Evolutionary conservation across 352 stramenopile species (phyloP).

Genomic region (Globisporangium nunn): DNA sequence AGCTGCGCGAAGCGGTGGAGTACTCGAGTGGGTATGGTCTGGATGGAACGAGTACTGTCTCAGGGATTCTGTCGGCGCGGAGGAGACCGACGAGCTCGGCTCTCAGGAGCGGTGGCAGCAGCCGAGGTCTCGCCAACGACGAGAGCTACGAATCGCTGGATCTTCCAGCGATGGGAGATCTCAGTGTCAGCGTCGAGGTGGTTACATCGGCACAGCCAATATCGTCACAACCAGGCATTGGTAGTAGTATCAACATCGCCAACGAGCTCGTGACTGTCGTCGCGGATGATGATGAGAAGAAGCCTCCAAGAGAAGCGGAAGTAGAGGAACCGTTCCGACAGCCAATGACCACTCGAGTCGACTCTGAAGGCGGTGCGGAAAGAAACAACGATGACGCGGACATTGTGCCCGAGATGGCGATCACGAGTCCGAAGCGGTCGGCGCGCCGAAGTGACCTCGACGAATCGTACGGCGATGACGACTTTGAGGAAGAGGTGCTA

Average conservation of each 20-base stretch:
- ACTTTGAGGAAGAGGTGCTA: constrained; percentile 50
- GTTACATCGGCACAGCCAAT: too few species aligned
- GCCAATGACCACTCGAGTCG: not conserved
- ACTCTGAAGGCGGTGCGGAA: not conserved
- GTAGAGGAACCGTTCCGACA: not conserved
- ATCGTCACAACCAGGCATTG: not conserved
- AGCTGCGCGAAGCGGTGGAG: constrained; percentile 43
- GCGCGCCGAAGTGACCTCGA: constrained; percentile 14
- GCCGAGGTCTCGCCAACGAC: constrained; percentile 17
- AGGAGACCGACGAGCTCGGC: constrained; percentile 2
- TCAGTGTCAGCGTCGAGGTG: constrained; percentile 12
- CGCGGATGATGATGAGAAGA: not conserved
- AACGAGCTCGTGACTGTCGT: not conserved
- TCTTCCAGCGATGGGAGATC: constrained; percentile 29
- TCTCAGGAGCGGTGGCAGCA: not conserved
- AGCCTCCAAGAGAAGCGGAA: not conserved
- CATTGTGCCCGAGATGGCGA: not conserved
- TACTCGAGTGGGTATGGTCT: constrained; percentile 66
- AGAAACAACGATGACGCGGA: not conserved
- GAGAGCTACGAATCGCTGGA: constrained; percentile 67
- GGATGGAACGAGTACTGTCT: constrained; percentile 31
- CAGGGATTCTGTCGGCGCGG: constrained; percentile 12
- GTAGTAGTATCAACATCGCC: not conserved
- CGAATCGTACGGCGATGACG: constrained; percentile 49
- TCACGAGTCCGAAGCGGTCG: constrained; percentile 11